Percentiles rank a stretch among this genome's conserved stretches.
Evolutionary conservation across 2,329 filamentous ascomycete species (phyloP).

Genomic region (Sporothrix dimorphospora): DNA sequence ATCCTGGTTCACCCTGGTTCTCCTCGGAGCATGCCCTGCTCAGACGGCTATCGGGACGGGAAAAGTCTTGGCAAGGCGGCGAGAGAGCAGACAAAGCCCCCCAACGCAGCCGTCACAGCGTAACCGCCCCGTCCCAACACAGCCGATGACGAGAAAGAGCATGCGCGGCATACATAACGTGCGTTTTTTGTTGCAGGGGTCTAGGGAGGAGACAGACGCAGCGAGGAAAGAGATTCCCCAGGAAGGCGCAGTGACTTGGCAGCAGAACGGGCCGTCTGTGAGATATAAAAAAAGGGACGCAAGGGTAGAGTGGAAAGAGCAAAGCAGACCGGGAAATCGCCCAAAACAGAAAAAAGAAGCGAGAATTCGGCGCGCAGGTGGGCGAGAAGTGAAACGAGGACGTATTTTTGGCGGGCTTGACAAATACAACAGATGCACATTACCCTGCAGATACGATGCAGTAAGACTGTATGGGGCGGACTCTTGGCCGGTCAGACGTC

Average conservation of each 20-base stretch:
- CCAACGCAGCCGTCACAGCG: neutral
- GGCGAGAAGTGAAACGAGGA: neutral
- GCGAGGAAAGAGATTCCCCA: neutral
- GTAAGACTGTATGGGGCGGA: neutral
- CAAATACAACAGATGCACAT: constrained; percentile 8
- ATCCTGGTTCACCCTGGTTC: neutral
- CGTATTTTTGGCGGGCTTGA: neutral
- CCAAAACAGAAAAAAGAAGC: neutral
- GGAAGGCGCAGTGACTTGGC: neutral
- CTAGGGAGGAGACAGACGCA: neutral
- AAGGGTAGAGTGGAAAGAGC: neutral
- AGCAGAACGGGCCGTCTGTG: neutral
- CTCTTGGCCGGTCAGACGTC: neutral
- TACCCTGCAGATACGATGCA: constrained; percentile 1
- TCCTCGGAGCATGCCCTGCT: neutral
- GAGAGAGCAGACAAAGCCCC: neutral
- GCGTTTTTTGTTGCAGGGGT: constrained; percentile 1
- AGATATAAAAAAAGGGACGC: neutral
- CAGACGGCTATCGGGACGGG: neutral
- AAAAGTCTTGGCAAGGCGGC: neutral
- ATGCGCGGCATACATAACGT: neutral
- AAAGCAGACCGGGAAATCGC: neutral
- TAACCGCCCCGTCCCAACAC: neutral
- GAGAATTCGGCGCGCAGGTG: neutral
- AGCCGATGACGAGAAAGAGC: neutral